Conservation (phyloP, 2,329 filamentous ascomycete species). For the Colletotrichum cuscutae region DNA sequence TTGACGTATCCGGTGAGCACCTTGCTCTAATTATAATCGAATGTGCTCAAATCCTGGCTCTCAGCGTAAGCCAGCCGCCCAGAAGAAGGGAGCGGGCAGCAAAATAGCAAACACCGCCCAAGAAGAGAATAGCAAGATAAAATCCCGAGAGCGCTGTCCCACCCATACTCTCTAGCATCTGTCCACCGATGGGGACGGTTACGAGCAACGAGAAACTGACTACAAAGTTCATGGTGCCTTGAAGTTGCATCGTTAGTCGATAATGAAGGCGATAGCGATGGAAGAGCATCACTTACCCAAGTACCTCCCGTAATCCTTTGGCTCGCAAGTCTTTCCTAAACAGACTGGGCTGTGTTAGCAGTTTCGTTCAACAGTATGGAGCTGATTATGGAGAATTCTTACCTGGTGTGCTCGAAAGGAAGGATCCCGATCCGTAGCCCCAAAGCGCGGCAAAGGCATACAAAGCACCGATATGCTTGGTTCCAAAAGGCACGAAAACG, state of each 20-base stretch:
- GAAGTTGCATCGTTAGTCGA: accelerated
- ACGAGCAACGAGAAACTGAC: slow-evolving; percentile 56
- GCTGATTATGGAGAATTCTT: neutral
- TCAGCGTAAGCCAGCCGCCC: slow-evolving; percentile 14
- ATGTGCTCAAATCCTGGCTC: slow-evolving; percentile 16
- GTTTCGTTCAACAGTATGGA: accelerated
- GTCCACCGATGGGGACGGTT: slow-evolving; percentile 56
- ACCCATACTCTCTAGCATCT: slow-evolving; percentile 56
- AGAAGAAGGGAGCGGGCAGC: slow-evolving; percentile 38
- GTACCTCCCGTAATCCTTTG: slow-evolving; percentile 58
- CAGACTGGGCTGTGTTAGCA: slow-evolving; percentile 45
- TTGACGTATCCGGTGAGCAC: no score
- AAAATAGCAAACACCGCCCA: slow-evolving; percentile 47
- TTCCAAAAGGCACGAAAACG: slow-evolving; percentile 57
- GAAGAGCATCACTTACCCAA: slow-evolving; percentile 38
- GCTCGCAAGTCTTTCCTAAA: slow-evolving; percentile 56
- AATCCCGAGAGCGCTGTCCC: slow-evolving; percentile 56
- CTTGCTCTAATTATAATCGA: no score
- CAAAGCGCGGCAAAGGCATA: slow-evolving; percentile 58
- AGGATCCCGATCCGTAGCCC: slow-evolving; percentile 60
- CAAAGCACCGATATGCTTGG: slow-evolving; percentile 48
- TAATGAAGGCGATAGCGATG: accelerated
- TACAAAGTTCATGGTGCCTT: slow-evolving; percentile 58
- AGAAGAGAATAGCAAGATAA: slow-evolving; percentile 52
- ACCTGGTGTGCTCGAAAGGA: slow-evolving; percentile 52